These are phyloP conservation scores for Quambalaria eucalypti DNA, from an alignment of 1,284 basidiomycete species.

Conservation along the genomic window DNA sequence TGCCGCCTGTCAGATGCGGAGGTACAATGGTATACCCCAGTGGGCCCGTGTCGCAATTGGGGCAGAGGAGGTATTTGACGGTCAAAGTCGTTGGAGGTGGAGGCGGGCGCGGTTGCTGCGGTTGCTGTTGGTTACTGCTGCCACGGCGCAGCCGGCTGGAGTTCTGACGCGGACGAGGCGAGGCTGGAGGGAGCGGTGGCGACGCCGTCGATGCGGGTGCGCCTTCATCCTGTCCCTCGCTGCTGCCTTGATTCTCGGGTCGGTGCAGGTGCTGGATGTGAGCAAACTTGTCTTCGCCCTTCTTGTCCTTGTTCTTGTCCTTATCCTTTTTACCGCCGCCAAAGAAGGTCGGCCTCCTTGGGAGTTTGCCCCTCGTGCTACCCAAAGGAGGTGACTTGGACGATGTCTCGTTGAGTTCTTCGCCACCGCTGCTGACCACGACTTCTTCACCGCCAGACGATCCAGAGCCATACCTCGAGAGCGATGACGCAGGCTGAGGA, in stretches of 20 bases:
- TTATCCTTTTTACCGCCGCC: not conserved
- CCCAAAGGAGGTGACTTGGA: too few relatives aligned
- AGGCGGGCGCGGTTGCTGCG: not conserved
- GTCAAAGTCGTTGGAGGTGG: too few relatives aligned
- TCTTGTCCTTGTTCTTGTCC: not conserved
- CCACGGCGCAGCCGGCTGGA: too few relatives aligned
- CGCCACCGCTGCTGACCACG: too few relatives aligned
- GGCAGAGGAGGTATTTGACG: constrained; percentile 42
- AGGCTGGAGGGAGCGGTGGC: too few relatives aligned
- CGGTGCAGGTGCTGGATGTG: not conserved
- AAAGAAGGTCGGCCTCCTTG: not conserved
- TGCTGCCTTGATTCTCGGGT: not conserved
- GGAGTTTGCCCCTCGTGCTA: constrained; percentile 2
- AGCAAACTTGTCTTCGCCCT: too few relatives aligned
- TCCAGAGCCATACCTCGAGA: not conserved
- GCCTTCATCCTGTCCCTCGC: too few relatives aligned
- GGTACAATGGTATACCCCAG: constrained; percentile 38
- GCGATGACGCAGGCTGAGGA: not conserved
- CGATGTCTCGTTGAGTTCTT: too few relatives aligned
- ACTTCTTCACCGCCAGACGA: too few relatives aligned
- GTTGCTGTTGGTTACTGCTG: not conserved
- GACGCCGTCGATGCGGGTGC: too few relatives aligned
- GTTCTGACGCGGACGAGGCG: too few relatives aligned
- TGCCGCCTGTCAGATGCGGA: constrained; percentile 21
- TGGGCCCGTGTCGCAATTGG: constrained; percentile 45